phyloP scores from a whole-genome alignment of 495 filamentous ascomycete genomes.

The Wilcoxina mikolae region DNA sequence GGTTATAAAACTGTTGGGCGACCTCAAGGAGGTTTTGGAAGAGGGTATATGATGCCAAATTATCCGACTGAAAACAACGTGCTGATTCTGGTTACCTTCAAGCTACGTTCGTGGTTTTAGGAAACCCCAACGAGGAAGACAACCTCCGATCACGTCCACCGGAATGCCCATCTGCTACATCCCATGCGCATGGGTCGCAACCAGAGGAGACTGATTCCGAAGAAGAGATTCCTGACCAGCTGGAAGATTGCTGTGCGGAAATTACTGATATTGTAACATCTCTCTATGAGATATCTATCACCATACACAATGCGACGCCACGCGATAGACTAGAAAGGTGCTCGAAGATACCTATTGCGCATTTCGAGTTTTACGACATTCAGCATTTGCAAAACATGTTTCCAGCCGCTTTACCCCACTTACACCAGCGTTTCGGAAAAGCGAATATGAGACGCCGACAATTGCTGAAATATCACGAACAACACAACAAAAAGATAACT shows the following conservation, averaged over 20 bases:
- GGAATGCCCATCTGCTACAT: no score
- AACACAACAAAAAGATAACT: conserved; percentile 15
- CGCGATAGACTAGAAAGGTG: conserved; percentile 24
- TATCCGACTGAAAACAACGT: no score
- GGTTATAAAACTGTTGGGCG: conserved; percentile 12
- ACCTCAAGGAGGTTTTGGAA: conserved; percentile 10
- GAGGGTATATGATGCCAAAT: no score
- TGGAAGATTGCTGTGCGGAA: conserved; percentile 11
- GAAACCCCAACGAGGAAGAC: no score
- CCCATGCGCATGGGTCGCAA: no score
- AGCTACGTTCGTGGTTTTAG: conserved; percentile 6
- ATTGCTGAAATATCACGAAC: conserved; percentile 13
- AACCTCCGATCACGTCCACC: no score
- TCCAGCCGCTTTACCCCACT: neutral
- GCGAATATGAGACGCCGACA: conserved; percentile 29
- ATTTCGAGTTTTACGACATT: conserved; percentile 29
- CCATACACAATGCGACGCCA: conserved; percentile 22
- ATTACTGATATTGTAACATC: conserved; percentile 17
- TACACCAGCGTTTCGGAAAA: conserved; percentile 28
- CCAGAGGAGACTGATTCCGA: neutral
- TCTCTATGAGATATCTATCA: conserved; percentile 18
- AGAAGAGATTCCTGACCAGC: conserved; percentile 4
- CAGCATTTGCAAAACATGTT: conserved; percentile 13
- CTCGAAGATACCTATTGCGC: conserved; percentile 25
- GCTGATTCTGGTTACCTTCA: no score